Evolutionary conservation across 208 protist genomes (phyloP), one percentile per base, ranked within the genome.

Genomic region (Trichomonas gallinae): DNA sequence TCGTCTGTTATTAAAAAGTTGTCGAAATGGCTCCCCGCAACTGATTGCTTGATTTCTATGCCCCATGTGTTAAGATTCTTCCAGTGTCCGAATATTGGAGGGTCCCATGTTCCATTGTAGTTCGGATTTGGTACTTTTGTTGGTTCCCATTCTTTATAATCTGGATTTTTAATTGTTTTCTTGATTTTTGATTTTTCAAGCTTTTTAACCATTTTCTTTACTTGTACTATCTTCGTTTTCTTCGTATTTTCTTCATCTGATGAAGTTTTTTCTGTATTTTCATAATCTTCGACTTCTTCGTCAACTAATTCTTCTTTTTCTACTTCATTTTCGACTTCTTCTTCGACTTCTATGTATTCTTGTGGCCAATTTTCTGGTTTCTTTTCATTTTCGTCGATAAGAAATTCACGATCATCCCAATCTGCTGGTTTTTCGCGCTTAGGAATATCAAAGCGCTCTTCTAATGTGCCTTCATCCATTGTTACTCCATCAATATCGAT

Each of bases 161-260:
- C 44, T 48, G 97, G 97, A 96, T 97, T 97, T 26, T 82, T 13
- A 38, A 97, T 85, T 42, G 93, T 42, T n/a, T 97, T 97, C 36
- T 87, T 72, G 26, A 72, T 21, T 31, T 4, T 72, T 72, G 11
- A 17, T n/a, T 72, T 72, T 72, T n/a, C 58, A 26, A 72, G 8
- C 21, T 8, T 72, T n/a, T 72, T 72, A n/a, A 72, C 58, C 58
- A 72, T 72, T 21, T 72, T 72, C 58, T 72, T 72, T 31, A 72
- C 26, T 72, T 17, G 58, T 31, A 21, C 97, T 48, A 42, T 96
- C 23, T 97, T 97, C 93, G 46, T 97, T 34, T 11, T 44, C 0
- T 97, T 97, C 0, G 34, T 13, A 15, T 91, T 72, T 83, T 97
- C 97, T 34, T 82, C 72, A 63, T 97, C 72, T 89, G 58, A 34